phyloP scores from a whole-genome alignment of 345 rosid species.

The Populus nigra region DNA sequence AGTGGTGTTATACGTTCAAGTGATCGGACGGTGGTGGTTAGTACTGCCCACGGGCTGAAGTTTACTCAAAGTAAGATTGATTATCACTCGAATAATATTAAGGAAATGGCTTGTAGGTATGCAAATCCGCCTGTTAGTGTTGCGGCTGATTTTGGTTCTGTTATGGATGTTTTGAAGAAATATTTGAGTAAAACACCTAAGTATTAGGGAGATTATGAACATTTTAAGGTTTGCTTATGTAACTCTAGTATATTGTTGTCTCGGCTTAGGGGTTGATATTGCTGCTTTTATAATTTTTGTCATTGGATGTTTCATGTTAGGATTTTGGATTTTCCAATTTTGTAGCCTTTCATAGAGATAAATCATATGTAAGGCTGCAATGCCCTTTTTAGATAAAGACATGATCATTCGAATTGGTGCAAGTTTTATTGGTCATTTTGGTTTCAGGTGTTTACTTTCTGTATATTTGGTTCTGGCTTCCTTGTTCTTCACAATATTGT shows the following conservation, averaged over 20 bases:
- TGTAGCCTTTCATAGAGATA: slow-evolving; percentile 4
- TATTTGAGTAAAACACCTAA: slow-evolving; percentile 16
- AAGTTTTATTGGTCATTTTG: background rate
- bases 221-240: background rate
- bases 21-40: slow-evolving; percentile 32
- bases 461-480: background rate
- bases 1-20: slow-evolving; percentile 23
- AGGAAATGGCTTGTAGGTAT: slow-evolving; percentile 33
- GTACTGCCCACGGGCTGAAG: slow-evolving; percentile 33
- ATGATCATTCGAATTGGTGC: background rate
- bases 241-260: background rate
- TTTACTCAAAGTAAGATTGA: slow-evolving; percentile 33
- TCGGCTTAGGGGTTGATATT: background rate
- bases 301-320: background rate
- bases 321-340: background rate
- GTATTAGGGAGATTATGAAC: slow-evolving; percentile 2
- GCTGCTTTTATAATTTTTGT: background rate
- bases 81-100: slow-evolving; percentile 25
- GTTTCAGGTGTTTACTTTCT: background rate
- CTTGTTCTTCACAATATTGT: background rate
- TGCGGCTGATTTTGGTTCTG: slow-evolving; percentile 31
- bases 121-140: slow-evolving; percentile 31
- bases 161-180: slow-evolving; percentile 31
- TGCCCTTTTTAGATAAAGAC: background rate
- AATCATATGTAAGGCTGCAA: background rate